Base-by-base conservation (phyloP, 306 rosid genomes). In the Astragalus glycyphyllos region DNA sequence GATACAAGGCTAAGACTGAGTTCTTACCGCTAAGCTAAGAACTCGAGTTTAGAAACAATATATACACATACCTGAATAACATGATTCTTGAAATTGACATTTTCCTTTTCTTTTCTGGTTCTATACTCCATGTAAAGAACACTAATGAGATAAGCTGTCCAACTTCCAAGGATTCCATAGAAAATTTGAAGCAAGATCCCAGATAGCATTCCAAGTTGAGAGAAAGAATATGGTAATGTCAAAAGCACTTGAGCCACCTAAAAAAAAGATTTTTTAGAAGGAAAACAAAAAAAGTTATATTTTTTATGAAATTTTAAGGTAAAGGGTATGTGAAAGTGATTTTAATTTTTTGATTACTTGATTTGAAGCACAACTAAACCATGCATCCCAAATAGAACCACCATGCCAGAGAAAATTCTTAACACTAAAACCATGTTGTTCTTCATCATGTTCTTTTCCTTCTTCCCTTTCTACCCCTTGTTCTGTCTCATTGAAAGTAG, bases 291-390 rank as follows among this genome's bases (percentile, higher is more conserved):
- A 23, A 42, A 59, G 7, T 32, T 20, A 7, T 7, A 15, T 6
- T 6, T 45, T 42, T 8, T 6, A 26, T 26, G 31, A 26, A 26
- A 26, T 45, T 31, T 40, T 59, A n/a, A 41, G 16, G 47, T 4
- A 6, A 20, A 6, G 11, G 3, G 35, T 46, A 23, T 29, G 3
- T 26, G 31, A 26, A 47, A 29, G 45, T 49, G 70, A 4, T 5
- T 40, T n/a, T 49, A 26, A 26, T 2, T 26, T 26, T 26, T 26
- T 26, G 31, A 26, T 26, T 82, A 94, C 99, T 86, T 94, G 99
- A 81, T 94, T 94, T 42, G 99, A 94, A 71, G 99, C 96, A 59
- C 98, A 94, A 70, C 98, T 94, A 84, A 94, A 90, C 98, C 98
- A 94, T 11, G 98, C 98, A 66, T 94, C 98, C 98, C 98, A 94